Conservation (phyloP, 352 stramenopile species). For the Phytopythium delawarense region DNA sequence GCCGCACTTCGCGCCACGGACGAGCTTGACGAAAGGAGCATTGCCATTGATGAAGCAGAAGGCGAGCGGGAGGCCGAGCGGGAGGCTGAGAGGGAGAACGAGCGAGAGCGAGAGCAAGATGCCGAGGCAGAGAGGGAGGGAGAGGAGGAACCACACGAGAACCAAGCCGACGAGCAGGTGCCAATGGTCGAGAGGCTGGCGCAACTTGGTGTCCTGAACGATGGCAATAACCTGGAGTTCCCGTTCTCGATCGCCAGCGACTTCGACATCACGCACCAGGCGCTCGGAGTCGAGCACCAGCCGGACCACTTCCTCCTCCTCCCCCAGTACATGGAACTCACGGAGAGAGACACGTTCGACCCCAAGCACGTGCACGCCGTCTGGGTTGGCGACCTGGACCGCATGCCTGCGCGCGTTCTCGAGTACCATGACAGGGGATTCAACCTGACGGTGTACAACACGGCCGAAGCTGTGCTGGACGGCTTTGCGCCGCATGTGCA, state of each 20-base stretch:
- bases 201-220: neutral
- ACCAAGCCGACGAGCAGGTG: neutral
- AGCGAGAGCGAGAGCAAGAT: neutral
- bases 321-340: neutral
- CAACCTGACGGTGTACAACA: slow-evolving; percentile 9
- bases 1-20: neutral
- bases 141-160: neutral
- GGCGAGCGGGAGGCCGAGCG: neutral
- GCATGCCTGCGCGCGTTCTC: neutral
- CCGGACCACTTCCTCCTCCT: neutral
- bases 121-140: neutral
- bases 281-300: neutral
- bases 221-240: neutral
- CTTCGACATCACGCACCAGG: neutral
- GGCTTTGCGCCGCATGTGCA: slow-evolving; percentile 8
- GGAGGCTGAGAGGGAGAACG: neutral
- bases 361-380: slow-evolving; percentile 7
- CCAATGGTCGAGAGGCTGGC: neutral
- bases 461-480: slow-evolving; percentile 8
- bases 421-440: slow-evolving; percentile 9
- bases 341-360: neutral
- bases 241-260: neutral
- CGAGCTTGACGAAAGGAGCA: neutral
- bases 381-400: slow-evolving; percentile 14
- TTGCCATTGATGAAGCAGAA: neutral